Conservation (phyloP, 2,329 filamentous ascomycete genomes). For the Aureobasidium vineae region DNA sequence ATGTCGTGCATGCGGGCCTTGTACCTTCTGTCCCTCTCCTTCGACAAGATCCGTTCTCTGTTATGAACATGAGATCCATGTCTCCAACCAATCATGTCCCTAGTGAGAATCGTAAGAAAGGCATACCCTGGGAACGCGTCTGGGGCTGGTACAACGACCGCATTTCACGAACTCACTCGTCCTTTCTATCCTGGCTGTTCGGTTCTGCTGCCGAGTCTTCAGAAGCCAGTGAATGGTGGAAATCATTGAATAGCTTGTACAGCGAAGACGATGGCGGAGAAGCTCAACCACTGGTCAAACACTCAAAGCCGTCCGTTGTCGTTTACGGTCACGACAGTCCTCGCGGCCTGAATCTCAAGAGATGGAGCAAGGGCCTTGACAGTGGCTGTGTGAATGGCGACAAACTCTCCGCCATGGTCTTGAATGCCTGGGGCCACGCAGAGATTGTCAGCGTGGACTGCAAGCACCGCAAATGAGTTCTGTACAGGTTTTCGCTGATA, state of each 20-base stretch:
- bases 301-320: conserved; percentile 57
- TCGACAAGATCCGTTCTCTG: conserved; percentile 71
- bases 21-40: conserved; percentile 70
- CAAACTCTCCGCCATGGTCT: conserved; percentile 71
- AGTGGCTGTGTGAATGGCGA: conserved; percentile 76
- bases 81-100: conserved; percentile 61
- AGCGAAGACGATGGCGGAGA: neutral
- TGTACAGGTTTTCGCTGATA: too few relatives aligned
- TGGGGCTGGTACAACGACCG: conserved; percentile 29
- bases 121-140: conserved; percentile 63
- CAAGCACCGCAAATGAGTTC: conserved; percentile 36
- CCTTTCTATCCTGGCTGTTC: conserved; percentile 5
- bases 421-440: conserved; percentile 55
- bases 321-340: conserved; percentile 82
- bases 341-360: conserved; percentile 65
- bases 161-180: conserved; percentile 3
- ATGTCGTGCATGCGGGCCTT: conserved; percentile 82
- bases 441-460: conserved; percentile 44
- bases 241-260: conserved; percentile 1
- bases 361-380: conserved; percentile 82
- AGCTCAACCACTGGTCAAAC: neutral
- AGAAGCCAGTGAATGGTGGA: conserved; percentile 15
- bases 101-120: conserved; percentile 51
- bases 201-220: neutral
- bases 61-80: conserved; percentile 91